A percentile compares a stretch with the other conserved stretches of the same genome.
Conservation (phyloP, 352 stramenopile genomes). For the Pseudoperonospora humuli region DNA sequence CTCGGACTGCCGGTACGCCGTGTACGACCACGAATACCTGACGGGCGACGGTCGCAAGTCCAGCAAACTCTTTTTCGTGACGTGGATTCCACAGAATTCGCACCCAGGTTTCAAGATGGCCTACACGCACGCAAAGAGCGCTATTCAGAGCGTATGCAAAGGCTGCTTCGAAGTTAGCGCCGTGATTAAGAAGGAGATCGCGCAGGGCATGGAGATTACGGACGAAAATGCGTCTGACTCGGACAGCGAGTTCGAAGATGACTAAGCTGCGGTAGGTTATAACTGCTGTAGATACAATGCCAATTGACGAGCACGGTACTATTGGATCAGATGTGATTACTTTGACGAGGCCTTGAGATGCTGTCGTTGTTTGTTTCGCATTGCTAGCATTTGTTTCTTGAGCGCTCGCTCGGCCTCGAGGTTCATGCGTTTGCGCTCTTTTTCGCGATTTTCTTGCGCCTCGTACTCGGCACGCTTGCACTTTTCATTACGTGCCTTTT, state of each 20-base stretch:
- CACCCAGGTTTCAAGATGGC: conserved; percentile 83
- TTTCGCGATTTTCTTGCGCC: conserved; percentile 45
- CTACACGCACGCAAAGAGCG: conserved; percentile 83
- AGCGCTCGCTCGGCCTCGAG: conserved; percentile 57
- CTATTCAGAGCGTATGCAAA: conserved; percentile 67
- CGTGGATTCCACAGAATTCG: conserved; percentile 80
- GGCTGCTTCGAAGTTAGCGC: conserved; percentile 77
- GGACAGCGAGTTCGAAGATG: conserved; percentile 81
- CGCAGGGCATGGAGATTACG: conserved; percentile 53
- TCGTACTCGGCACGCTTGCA: conserved; percentile 61
- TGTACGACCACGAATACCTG: conserved; percentile 81
- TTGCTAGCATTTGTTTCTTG: conserved; percentile 74
- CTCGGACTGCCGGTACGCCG: conserved; percentile 78
- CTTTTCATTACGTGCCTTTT: conserved; percentile 64
- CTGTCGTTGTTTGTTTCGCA: conserved; percentile 70
- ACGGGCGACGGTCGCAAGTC: conserved; percentile 75
- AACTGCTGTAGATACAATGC: not conserved
- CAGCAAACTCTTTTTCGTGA: conserved; percentile 85
- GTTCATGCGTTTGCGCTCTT: conserved; percentile 58
- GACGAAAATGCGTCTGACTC: conserved; percentile 63
- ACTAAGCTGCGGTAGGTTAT: conserved; percentile 14
- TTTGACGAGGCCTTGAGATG: conserved; percentile 30
- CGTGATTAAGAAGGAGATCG: conserved; percentile 62
- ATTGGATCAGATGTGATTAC: too few relatives aligned
- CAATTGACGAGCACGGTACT: not conserved